Evolutionary conservation across 495 filamentous ascomycete species (phyloP).

Genomic region (Astrothelium subdiscretum): DNA sequence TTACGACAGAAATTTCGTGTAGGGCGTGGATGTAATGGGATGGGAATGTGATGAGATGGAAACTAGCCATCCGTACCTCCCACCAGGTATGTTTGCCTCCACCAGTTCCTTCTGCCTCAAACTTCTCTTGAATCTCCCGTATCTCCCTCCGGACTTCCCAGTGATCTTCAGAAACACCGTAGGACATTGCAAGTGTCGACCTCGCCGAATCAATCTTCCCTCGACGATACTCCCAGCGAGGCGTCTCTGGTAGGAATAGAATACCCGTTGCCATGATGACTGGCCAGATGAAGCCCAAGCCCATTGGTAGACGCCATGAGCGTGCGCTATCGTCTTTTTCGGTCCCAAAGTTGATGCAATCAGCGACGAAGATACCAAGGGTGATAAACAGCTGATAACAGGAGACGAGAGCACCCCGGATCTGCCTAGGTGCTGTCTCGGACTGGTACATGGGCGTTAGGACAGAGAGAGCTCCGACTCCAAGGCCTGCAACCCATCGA

Average conservation of each 20-base stretch:
- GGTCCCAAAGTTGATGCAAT: slow-evolving; percentile 74
- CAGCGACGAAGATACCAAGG: slow-evolving; percentile 70
- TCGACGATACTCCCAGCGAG: slow-evolving; percentile 28
- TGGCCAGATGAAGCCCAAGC: slow-evolving; percentile 65
- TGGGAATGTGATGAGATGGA: not conserved
- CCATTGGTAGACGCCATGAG: slow-evolving; percentile 74
- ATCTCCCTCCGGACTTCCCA: slow-evolving; percentile 58
- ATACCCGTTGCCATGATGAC: slow-evolving; percentile 55
- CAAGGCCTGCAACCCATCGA: slow-evolving; percentile 23
- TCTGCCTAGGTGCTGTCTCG: slow-evolving; percentile 23
- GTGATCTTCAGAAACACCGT: slow-evolving; percentile 55
- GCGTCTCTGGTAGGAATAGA: slow-evolving; percentile 25
- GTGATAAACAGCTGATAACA: slow-evolving; percentile 84
- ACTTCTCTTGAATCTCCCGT: slow-evolving; percentile 41
- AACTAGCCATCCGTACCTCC: slow-evolving; percentile 4
- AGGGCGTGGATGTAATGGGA: not conserved
- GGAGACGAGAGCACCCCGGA: slow-evolving; percentile 26
- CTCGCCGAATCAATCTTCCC: slow-evolving; percentile 40
- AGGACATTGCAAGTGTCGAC: slow-evolving; percentile 55
- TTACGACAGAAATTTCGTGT: too few species aligned
- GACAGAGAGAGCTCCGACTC: slow-evolving; percentile 23
- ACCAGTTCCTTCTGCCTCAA: slow-evolving; percentile 30
- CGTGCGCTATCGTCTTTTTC: slow-evolving; percentile 39
- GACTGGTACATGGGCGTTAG: slow-evolving; percentile 25
- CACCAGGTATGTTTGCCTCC: slow-evolving; percentile 27